phyloP scores from a whole-genome alignment of 2,329 filamentous ascomycete genomes.

The Aureobasidium vineae region DNA sequence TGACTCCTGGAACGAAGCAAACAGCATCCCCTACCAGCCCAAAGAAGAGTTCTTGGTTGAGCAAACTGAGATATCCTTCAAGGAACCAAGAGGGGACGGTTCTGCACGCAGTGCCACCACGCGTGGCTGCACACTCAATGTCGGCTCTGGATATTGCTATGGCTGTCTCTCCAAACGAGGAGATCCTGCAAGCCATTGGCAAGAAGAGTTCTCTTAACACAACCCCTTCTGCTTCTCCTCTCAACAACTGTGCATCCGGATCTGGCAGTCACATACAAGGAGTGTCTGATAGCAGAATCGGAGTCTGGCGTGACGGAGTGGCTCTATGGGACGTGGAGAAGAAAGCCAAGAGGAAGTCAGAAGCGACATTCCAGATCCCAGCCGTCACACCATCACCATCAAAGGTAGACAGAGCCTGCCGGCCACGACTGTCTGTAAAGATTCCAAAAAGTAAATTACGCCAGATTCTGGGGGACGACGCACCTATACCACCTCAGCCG shows the following conservation, averaged over 20 bases:
- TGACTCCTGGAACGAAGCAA: background rate
- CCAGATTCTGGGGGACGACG: constrained; percentile 23
- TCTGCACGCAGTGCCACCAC: constrained; percentile 37
- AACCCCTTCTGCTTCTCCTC: constrained; percentile 28
- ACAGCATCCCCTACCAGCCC: constrained; percentile 27
- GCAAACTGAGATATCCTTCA: constrained; percentile 6
- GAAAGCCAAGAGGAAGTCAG: constrained; percentile 14
- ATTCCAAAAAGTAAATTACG: constrained; percentile 30
- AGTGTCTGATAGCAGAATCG: constrained; percentile 38
- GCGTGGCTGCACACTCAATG: constrained; percentile 33
- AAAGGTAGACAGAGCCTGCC: background rate
- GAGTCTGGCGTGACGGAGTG: constrained; percentile 47
- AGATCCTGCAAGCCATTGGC: constrained; percentile 41
- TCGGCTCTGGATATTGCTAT: constrained; percentile 40
- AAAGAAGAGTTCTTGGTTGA: constrained; percentile 25
- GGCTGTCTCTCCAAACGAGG: constrained; percentile 43
- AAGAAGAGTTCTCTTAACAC: constrained; percentile 26
- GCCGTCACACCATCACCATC: background rate
- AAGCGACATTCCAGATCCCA: background rate
- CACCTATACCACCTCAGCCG: background rate
- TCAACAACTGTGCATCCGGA: background rate
- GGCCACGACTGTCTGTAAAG: constrained; percentile 31
- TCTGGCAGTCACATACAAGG: constrained; percentile 29
- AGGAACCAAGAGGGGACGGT: constrained; percentile 30
- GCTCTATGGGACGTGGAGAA: constrained; percentile 42